These are phyloP conservation scores for Lasiodiplodia citricola DNA, from an alignment of 2,329 filamentous ascomycete species.

Conservation along the genomic window DNA sequence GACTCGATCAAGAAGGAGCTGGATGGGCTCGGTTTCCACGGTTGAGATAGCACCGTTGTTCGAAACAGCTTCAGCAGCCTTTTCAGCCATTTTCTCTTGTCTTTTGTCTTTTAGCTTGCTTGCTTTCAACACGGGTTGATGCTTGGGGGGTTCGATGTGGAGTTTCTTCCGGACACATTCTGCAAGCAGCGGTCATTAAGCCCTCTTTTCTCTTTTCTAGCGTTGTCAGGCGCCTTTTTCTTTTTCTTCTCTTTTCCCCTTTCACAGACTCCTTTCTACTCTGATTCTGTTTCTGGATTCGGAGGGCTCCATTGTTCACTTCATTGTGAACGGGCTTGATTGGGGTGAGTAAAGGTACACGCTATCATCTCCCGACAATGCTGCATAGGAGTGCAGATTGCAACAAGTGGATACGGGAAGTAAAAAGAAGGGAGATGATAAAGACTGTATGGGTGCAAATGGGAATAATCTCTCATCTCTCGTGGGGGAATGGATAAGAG, in stretches of 20 bases:
- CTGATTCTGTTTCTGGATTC: background rate
- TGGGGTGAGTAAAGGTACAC: background rate
- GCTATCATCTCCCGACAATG: background rate
- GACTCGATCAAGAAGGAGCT: slow-evolving; percentile 83
- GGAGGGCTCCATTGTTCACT: slow-evolving; percentile 2
- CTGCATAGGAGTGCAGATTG: background rate
- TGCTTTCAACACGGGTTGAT: background rate
- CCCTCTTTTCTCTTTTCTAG: background rate
- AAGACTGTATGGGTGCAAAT: background rate
- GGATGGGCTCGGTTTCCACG: slow-evolving; percentile 59
- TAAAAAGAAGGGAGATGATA: background rate
- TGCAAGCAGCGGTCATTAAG: background rate
- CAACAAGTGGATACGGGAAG: background rate
- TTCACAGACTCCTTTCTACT: background rate
- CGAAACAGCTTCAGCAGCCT: background rate
- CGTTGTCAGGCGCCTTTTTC: background rate
- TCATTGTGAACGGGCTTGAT: background rate
- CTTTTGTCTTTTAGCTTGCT: background rate
- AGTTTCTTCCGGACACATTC: background rate
- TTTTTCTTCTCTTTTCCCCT: background rate
- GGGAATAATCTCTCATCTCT: background rate
- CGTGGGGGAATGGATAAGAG: background rate
- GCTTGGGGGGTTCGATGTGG: background rate
- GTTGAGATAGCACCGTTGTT: slow-evolving; percentile 12
- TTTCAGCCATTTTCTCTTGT: background rate